Conservation (phyloP, 1,139 yeast species). For the Debaryomyces sp. region DNA sequence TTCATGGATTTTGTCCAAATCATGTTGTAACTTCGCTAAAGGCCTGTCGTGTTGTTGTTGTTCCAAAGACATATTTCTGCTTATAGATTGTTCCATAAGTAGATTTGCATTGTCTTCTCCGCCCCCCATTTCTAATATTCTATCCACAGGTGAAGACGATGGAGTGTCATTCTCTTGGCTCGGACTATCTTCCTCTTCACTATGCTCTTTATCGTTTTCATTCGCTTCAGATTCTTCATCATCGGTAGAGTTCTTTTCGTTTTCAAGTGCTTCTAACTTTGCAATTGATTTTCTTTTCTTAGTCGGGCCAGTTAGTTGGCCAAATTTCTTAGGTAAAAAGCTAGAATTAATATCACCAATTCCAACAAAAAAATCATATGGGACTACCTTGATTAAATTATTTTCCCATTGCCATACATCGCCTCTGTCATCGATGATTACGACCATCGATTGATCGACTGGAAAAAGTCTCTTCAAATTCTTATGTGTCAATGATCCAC, state of each 20-base stretch:
- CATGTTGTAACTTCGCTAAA: conserved; percentile 78
- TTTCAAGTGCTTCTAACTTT: conserved; percentile 41
- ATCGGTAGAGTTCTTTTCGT: conserved; percentile 20
- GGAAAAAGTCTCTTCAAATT: conserved; percentile 89
- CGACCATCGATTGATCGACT: conserved; percentile 95
- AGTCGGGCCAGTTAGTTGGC: conserved; percentile 69
- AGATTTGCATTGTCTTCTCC: conserved; percentile 50
- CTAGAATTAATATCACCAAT: conserved; percentile 97
- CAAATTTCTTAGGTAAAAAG: conserved; percentile 80
- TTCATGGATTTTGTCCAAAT: conserved; percentile 57
- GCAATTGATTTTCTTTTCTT: conserved; percentile 62
- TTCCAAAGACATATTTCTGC: conserved; percentile 60
- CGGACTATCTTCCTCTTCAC: conserved; percentile 13
- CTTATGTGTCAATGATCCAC: conserved; percentile 90
- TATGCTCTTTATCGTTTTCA: conserved; percentile 14
- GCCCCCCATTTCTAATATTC: conserved; percentile 51
- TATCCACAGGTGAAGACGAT: conserved; percentile 48
- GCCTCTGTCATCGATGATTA: conserved; percentile 95
- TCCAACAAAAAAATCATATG: conserved; percentile 94
- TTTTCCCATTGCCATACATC: conserved; percentile 99
- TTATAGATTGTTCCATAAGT: conserved; percentile 55
- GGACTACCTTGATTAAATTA: conserved; percentile 87
- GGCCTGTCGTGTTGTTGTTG: conserved; percentile 78
- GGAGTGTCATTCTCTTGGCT: conserved; percentile 7
- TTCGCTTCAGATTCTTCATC: conserved; percentile 16